Evolutionary conservation across 345 rosid genomes (phyloP).

Genomic region (Kandelia obovata): DNA sequence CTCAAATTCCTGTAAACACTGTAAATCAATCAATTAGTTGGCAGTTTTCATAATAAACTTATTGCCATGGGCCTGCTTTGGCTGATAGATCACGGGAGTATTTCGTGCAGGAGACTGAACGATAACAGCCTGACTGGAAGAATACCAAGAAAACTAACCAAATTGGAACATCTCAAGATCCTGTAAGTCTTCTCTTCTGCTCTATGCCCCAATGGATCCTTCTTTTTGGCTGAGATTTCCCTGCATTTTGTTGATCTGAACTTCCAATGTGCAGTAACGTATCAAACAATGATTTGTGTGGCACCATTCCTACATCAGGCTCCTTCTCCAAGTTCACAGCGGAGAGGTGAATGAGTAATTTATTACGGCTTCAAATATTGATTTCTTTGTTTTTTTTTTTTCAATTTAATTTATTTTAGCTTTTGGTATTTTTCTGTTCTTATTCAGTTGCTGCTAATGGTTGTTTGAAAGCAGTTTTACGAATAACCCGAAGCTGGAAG

Average conservation of each 20-base stretch:
- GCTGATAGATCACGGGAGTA: constrained; percentile 2
- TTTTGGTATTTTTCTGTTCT: neutral
- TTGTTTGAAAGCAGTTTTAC: constrained; percentile 37
- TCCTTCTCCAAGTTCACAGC: constrained; percentile 59
- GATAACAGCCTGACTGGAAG: constrained; percentile 58
- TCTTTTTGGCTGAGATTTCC: neutral
- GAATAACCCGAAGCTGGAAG: constrained; percentile 60
- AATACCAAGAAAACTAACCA: constrained; percentile 62
- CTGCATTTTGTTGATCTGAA: neutral
- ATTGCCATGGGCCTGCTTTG: neutral
- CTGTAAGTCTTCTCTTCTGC: constrained; percentile 35
- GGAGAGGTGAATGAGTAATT: constrained; percentile 51
- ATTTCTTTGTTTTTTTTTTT: neutral
- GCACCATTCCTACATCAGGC: constrained; percentile 64
- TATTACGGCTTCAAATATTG: neutral
- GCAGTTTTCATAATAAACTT: neutral
- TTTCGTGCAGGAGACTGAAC: constrained; percentile 53
- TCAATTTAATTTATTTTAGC: neutral
- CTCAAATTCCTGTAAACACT: constrained; percentile 58
- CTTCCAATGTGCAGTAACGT: constrained; percentile 43
- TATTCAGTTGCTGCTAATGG: neutral
- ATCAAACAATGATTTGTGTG: constrained; percentile 63
- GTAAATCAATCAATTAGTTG: neutral
- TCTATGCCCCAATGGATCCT: neutral
- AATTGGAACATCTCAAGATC: constrained; percentile 56